These are phyloP conservation scores for Toxicodendron radicans DNA, from an alignment of 345 rosid species.

Conservation along the genomic window DNA sequence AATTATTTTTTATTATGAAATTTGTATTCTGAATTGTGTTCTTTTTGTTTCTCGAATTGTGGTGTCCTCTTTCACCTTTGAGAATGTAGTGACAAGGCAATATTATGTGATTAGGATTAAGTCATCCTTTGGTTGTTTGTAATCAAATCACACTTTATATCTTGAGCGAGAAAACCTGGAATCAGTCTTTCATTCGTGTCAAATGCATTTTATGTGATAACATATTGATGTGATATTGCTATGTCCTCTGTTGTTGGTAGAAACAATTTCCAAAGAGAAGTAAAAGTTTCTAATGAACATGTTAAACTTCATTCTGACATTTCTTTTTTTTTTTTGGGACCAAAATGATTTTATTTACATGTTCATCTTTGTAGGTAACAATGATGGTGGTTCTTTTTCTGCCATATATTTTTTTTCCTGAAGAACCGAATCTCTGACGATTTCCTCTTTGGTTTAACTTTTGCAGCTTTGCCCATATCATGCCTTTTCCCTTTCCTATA, in stretches of 20 bases:
- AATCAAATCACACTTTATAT: too few species aligned
- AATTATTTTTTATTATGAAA: too few species aligned
- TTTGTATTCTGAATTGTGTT: too few species aligned
- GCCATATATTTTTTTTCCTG: not conserved
- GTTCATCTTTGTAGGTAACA: not conserved
- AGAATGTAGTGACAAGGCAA: too few species aligned
- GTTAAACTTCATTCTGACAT: not conserved
- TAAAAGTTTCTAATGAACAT: not conserved
- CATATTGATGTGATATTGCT: not conserved
- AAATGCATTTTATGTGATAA: too few species aligned
- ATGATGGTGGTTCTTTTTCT: not conserved
- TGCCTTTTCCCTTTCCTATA: constrained; percentile 82
- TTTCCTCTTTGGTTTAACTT: not conserved
- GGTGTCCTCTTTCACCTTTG: too few species aligned
- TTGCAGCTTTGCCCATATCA: constrained; percentile 74
- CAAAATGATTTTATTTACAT: not conserved
- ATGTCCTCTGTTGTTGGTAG: not conserved
- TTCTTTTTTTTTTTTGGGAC: not conserved
- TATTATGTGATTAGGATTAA: too few species aligned
- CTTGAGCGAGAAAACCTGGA: too few species aligned
- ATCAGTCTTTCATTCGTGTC: too few species aligned
- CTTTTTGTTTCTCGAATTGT: too few species aligned
- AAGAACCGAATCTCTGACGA: not conserved
- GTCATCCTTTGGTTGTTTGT: too few species aligned
- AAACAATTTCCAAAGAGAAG: not conserved